A percentile compares a stretch with the other conserved stretches of the same genome.
Conservation (phyloP, 2,329 filamentous ascomycete species). For the Davidsoniella virescens region DNA sequence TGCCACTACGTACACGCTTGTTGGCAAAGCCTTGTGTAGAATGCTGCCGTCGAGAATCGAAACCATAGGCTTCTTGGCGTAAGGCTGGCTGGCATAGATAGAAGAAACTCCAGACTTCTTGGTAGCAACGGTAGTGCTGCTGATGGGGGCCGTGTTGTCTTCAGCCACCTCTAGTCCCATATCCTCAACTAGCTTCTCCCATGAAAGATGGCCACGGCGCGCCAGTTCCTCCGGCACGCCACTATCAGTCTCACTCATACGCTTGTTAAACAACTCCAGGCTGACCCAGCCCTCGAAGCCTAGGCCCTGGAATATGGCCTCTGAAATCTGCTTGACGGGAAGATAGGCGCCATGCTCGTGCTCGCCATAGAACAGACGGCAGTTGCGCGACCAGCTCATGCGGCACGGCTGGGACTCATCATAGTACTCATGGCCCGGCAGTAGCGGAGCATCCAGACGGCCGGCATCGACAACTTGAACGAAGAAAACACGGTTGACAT, state of each 20-base stretch:
- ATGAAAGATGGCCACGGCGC: constrained; percentile 37
- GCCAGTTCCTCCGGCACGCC: constrained; percentile 38
- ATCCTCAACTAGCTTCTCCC: constrained; percentile 27
- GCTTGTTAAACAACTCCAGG: constrained; percentile 52
- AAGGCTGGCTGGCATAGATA: too few relatives aligned
- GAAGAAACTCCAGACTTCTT: too few relatives aligned
- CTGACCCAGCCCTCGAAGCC: constrained; percentile 56
- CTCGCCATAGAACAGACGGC: constrained; percentile 41
- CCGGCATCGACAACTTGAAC: constrained; percentile 65
- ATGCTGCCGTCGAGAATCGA: not conserved
- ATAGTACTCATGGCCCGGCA: constrained; percentile 25
- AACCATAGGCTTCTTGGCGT: too few relatives aligned
- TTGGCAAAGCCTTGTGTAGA: not conserved
- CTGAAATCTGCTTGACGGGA: constrained; percentile 44
- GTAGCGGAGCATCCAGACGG: constrained; percentile 38
- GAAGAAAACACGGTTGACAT: constrained; percentile 53
- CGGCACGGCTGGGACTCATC: constrained; percentile 24
- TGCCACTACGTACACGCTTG: constrained; percentile 5
- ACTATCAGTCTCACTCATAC: constrained; percentile 34
- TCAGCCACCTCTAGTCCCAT: constrained; percentile 16
- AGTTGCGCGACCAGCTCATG: constrained; percentile 68
- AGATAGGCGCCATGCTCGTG: constrained; percentile 47
- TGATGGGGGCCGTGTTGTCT: not conserved
- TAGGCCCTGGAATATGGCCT: constrained; percentile 44
- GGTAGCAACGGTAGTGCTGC: too few relatives aligned